phyloP scores from a whole-genome alignment of 1,284 basidiomycete species.

The Moesziomyces antarcticus region DNA sequence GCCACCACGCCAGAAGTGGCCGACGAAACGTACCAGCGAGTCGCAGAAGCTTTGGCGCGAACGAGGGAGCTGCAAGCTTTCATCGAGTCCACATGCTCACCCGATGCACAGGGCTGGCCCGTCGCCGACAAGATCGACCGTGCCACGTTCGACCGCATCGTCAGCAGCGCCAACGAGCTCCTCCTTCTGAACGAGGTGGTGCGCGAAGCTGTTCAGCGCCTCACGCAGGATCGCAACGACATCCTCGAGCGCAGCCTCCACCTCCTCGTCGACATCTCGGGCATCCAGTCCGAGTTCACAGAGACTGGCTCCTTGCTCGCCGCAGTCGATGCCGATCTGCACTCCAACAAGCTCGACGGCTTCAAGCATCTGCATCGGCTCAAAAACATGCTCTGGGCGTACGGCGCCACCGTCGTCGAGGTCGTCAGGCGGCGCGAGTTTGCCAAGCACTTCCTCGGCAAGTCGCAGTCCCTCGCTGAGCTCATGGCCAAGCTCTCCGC shows the following conservation, averaged over 20 bases:
- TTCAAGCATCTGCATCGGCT: conserved; percentile 90
- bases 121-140: conserved; percentile 53
- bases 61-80: conserved; percentile 35
- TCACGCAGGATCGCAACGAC: conserved; percentile 64
- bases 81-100: conserved; percentile 49
- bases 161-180: conserved; percentile 49
- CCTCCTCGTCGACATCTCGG: conserved; percentile 62
- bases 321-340: conserved; percentile 55
- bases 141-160: conserved; percentile 39
- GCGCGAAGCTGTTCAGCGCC: conserved; percentile 49
- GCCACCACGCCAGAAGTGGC: conserved; percentile 49
- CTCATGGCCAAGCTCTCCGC: conserved; percentile 63
- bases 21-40: conserved; percentile 53
- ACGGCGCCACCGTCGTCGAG: conserved; percentile 90
- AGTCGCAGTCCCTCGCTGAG: conserved; percentile 62
- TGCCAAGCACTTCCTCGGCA: conserved; percentile 54
- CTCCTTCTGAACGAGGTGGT: conserved; percentile 53
- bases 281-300: conserved; percentile 65
- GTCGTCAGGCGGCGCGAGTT: conserved; percentile 90
- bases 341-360: conserved; percentile 71
- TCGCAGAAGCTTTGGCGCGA: conserved; percentile 35
- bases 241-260: conserved; percentile 58
- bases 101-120: conserved; percentile 59
- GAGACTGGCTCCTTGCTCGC: conserved; percentile 53
- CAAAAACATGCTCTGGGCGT: conserved; percentile 90